A percentile compares a stretch with the other conserved stretches of the same genome.
phyloP scores from a whole-genome alignment of 768 basidiomycete genomes.

The Flagelloscypha sp. region DNA sequence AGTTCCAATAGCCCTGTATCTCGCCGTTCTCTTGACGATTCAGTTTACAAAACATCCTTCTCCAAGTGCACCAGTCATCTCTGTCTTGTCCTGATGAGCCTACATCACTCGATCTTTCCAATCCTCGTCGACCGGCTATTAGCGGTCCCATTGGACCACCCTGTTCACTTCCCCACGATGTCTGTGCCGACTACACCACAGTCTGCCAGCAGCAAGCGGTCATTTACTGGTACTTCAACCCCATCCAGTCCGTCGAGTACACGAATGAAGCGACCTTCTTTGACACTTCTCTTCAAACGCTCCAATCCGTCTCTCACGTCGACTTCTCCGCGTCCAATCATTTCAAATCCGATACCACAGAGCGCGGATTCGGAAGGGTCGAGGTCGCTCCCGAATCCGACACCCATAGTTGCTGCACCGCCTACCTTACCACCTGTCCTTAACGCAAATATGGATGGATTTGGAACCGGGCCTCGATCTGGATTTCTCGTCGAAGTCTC shows the following conservation, averaged over 20 bases:
- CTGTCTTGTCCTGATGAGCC: slow-evolving; percentile 20
- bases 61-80: slow-evolving; percentile 19
- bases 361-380: slow-evolving; percentile 39
- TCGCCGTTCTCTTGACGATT: slow-evolving; percentile 26
- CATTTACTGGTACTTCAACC: slow-evolving; percentile 22
- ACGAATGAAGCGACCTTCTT: slow-evolving; percentile 57
- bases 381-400: slow-evolving; percentile 46
- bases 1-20: slow-evolving; percentile 35
- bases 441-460: slow-evolving; percentile 54
- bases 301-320: slow-evolving; percentile 40
- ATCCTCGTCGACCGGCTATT: slow-evolving; percentile 35
- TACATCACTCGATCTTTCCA: slow-evolving; percentile 28
- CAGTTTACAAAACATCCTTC: slow-evolving; percentile 16
- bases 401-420: slow-evolving; percentile 47
- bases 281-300: slow-evolving; percentile 61
- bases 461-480: slow-evolving; percentile 35
- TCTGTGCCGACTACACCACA: slow-evolving; percentile 29
- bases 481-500: slow-evolving; percentile 27
- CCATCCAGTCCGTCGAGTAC: slow-evolving; percentile 19
- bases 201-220: slow-evolving; percentile 15
- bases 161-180: slow-evolving; percentile 21
- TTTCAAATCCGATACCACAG: slow-evolving; percentile 24
- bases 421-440: slow-evolving; percentile 47
- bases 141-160: slow-evolving; percentile 19
- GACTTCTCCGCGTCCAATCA: slow-evolving; percentile 19